A percentile compares a stretch with the other conserved stretches of the same genome.
phyloP scores from a whole-genome alignment of 768 basidiomycete species.

The Serendipita vermifera region DNA sequence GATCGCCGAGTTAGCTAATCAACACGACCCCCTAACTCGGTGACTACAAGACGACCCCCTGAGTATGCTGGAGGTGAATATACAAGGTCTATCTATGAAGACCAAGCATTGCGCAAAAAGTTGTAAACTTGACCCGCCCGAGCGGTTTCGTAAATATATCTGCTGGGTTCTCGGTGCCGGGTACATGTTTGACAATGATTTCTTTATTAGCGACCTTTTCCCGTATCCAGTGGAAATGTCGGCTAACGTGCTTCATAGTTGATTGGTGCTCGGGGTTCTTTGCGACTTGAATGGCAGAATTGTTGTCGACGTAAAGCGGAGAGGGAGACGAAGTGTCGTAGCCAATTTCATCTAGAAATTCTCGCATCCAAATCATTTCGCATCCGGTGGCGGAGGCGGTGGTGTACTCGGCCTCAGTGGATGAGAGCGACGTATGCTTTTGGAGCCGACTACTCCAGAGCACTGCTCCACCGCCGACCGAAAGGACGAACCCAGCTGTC shows the following conservation, averaged over 20 bases:
- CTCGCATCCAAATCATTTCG: conserved; percentile 12
- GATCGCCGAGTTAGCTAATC: no score
- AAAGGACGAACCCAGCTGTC: conserved; percentile 9
- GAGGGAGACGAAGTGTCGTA: not conserved
- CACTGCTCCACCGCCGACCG: conserved; percentile 12
- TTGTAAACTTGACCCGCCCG: not conserved
- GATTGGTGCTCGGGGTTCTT: conserved; percentile 11
- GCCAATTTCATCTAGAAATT: conserved; percentile 10
- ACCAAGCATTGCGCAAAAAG: not conserved
- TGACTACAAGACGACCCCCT: no score
- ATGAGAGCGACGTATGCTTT: conserved; percentile 15
- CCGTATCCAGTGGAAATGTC: conserved; percentile 19
- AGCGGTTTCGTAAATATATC: conserved; percentile 16
- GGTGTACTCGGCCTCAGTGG: conserved; percentile 18
- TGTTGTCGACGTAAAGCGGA: conserved; percentile 17
- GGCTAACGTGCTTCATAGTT: conserved; percentile 20
- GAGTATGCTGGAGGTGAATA: no score
- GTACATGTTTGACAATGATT: conserved; percentile 14
- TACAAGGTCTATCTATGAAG: no score
- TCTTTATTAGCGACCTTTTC: conserved; percentile 15
- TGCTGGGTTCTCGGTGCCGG: conserved; percentile 14
- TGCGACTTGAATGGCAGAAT: conserved; percentile 16
- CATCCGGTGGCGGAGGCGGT: not conserved
- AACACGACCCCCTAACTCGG: no score
- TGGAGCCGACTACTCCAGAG: conserved; percentile 17